Conservation (phyloP, 1,139 yeast genomes). For the Diutina ranongensis region DNA sequence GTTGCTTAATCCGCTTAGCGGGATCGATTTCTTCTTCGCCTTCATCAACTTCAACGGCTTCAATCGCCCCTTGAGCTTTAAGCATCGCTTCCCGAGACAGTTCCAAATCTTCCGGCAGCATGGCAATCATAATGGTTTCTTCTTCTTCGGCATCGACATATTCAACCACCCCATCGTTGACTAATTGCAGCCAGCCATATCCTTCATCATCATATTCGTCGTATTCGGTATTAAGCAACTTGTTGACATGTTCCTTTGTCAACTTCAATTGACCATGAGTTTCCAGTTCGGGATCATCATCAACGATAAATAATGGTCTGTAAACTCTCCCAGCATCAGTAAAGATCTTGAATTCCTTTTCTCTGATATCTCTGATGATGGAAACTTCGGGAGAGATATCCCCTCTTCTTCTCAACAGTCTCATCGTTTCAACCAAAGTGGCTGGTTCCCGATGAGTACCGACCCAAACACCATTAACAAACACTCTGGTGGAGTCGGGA, state of each 20-base stretch:
- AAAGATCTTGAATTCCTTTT: conserved; percentile 87
- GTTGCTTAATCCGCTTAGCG: conserved; percentile 79
- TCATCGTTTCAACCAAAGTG: conserved; percentile 78
- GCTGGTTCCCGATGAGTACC: conserved; percentile 98
- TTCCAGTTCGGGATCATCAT: conserved; percentile 68
- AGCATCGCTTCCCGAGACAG: conserved; percentile 43
- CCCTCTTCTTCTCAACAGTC: conserved; percentile 87
- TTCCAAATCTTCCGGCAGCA: conserved; percentile 95
- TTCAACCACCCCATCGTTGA: conserved; percentile 81
- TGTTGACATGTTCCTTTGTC: conserved; percentile 72
- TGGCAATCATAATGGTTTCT: conserved; percentile 95
- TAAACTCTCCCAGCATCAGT: conserved; percentile 98
- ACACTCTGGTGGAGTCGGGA: conserved; percentile 87
- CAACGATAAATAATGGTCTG: conserved; percentile 87
- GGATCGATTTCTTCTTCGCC: conserved; percentile 52
- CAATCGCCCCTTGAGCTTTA: conserved; percentile 31
- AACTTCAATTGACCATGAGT: conserved; percentile 72
- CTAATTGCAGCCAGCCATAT: conserved; percentile 78
- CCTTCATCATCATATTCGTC: conserved; percentile 42
- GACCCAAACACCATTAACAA: conserved; percentile 98
- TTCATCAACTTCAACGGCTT: conserved; percentile 36
- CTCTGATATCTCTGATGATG: conserved; percentile 92
- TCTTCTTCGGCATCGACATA: conserved; percentile 97
- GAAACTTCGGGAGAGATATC: conserved; percentile 95
- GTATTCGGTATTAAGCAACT: conserved; percentile 53